Percentiles rank a stretch among this genome's conserved stretches.
Conservation (phyloP, 1,284 basidiomycete genomes). For the Meira miltonrushii region DNA sequence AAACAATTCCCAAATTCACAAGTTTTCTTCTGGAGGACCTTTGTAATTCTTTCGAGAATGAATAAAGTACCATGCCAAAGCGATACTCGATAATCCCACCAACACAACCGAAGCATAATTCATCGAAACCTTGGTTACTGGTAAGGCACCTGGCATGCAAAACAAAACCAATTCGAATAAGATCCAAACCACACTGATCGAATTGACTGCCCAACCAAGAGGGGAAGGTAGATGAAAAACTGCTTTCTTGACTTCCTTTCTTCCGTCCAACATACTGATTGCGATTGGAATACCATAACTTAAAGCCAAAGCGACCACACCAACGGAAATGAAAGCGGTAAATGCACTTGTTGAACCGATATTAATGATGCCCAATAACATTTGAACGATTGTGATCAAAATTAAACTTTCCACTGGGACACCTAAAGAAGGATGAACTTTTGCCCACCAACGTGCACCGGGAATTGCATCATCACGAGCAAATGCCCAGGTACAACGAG, state of each 20-base stretch:
- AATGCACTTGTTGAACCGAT: conserved; percentile 15
- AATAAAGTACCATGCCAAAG: conserved; percentile 16
- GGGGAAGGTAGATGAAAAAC: not conserved
- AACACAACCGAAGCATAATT: conserved; percentile 19
- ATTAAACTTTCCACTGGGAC: conserved; percentile 10
- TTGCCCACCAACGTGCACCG: not conserved
- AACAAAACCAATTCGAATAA: conserved; percentile 16
- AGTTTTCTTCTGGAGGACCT: conserved; percentile 9
- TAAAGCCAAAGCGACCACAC: conserved; percentile 15
- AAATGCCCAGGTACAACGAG: conserved; percentile 11
- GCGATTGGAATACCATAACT: conserved; percentile 15
- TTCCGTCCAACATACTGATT: conserved; percentile 7
- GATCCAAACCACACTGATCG: conserved; percentile 12
- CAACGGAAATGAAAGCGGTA: conserved; percentile 17
- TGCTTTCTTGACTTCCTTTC: conserved; percentile 8
- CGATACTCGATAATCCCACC: conserved; percentile 10
- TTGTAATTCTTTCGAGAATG: conserved; percentile 8
- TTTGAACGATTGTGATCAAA: conserved; percentile 17
- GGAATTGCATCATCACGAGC: conserved; percentile 17
- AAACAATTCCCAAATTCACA: not conserved
- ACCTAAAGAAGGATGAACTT: conserved; percentile 8
- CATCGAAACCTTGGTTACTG: conserved; percentile 10
- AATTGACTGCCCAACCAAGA: conserved; percentile 12
- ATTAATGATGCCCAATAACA: conserved; percentile 17
- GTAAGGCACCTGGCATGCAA: conserved; percentile 16